Conservation (phyloP, 169 alveolate genomes). For the Plasmodium berghei region DNA sequence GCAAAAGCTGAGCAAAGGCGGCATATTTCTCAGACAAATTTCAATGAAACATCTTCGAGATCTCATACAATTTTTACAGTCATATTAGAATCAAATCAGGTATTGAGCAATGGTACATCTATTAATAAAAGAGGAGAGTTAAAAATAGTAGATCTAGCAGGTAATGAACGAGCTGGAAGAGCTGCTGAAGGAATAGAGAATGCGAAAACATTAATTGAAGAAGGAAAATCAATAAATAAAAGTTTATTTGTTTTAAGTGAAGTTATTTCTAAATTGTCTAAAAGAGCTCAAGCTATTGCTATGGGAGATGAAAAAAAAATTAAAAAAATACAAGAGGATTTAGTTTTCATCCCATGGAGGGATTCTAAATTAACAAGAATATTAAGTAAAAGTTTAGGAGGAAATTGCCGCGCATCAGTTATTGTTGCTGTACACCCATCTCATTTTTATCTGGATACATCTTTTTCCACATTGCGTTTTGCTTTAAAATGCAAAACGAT, state of each 20-base stretch:
- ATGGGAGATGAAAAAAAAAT: conserved; percentile 77
- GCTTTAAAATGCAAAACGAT: conserved; percentile 83
- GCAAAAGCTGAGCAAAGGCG: conserved; percentile 88
- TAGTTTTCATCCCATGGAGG: conserved; percentile 84
- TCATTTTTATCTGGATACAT: conserved; percentile 82
- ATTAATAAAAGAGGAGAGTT: conserved; percentile 83
- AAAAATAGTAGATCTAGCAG: conserved; percentile 85
- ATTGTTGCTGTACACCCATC: conserved; percentile 86
- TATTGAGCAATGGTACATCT: conserved; percentile 80
- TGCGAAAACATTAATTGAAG: conserved; percentile 82
- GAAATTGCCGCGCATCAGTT: conserved; percentile 86
- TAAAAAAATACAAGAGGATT: conserved; percentile 79
- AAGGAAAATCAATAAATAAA: conserved; percentile 85
- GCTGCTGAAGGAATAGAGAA: conserved; percentile 86
- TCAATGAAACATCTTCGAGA: conserved; percentile 89
- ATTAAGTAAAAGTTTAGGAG: conserved; percentile 83
- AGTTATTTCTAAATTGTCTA: conserved; percentile 83
- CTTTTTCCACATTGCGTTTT: conserved; percentile 84
- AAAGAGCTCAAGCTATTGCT: conserved; percentile 83
- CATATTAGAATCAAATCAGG: conserved; percentile 82
- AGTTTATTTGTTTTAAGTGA: conserved; percentile 82
- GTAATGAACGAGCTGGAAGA: conserved; percentile 85
- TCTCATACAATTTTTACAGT: conserved; percentile 89
- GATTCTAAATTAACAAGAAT: conserved; percentile 86
- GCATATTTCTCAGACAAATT: conserved; percentile 87